Base-by-base conservation (phyloP, 169 alveolate genomes). In the Eimeria falciformis region DNA sequence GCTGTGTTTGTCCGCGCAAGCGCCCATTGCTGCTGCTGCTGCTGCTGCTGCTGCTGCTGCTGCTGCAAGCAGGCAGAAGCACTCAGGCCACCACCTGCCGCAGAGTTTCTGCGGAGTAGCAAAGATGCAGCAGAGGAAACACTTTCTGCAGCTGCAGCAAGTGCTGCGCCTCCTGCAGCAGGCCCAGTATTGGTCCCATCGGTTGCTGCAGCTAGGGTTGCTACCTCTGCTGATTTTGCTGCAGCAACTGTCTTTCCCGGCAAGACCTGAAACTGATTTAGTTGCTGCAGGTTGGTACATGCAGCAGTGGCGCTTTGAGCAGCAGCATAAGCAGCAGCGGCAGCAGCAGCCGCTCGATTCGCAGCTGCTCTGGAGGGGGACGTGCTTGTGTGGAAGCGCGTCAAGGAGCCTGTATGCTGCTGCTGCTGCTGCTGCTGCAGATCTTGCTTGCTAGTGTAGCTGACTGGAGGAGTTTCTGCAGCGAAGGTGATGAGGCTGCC, bases 301-400 rank as follows among this genome's bases (percentile, higher is more conserved):
- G 86, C 86, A 45, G 86, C 86, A 23, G 86, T 77, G 23, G 86
- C 86, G 11, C 23, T 77, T 23, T 77, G 40, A 46, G 86, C 86
- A 25, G 86, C 86, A 45, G 86, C 68, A 0, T 43, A 25, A 46
- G 86, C 86, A 43, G 69, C 11, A 7, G 86, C 86, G 25, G 86
- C 86, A 77, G 86, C 86, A 11, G 45, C 68, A 6, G 86, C 86
- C 47, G 86, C 86, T 23, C 86, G 43, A 5, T 77, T 68, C 47
- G 86, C 86, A 47, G 86, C 86, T 25, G 86, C 86, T 77, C 69
- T 77, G 14, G 65, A 77, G 9, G 86, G 86, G 23, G 86, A 77
- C 53, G 45, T 3, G 68, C 50, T 50, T 1, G 69, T 23, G 65
- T 14, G 73, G 73, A n/a, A 29, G 33, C 12, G 73, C 37, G 68